Percentiles rank a stretch among this genome's conserved stretches.
Evolutionary conservation across 495 filamentous ascomycete species (phyloP).

Genomic region (Talaromyces ruber): DNA sequence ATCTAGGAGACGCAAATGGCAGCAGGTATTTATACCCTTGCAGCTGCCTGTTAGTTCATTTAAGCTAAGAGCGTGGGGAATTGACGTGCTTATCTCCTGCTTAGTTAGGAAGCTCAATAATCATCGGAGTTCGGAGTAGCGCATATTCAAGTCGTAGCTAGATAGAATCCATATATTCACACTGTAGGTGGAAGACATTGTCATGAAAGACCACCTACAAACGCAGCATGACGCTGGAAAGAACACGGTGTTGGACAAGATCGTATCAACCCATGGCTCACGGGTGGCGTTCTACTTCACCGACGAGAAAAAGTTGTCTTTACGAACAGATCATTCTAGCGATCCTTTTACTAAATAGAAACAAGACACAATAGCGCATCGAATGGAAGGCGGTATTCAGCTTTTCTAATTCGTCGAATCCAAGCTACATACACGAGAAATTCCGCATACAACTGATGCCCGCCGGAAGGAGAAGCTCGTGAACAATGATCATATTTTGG

Average conservation of each 20-base stretch:
- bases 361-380: not conserved
- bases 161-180: not conserved
- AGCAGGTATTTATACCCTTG: not conserved
- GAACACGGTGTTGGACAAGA: not conserved
- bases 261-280: not conserved
- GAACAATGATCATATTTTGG: slow-evolving; percentile 2
- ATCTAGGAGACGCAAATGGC: not conserved
- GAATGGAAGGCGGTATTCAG: slow-evolving; percentile 6
- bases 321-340: not conserved
- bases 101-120: not conserved
- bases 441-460: slow-evolving; percentile 6
- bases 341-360: not conserved
- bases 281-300: too few species aligned
- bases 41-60: not conserved
- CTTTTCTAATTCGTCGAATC: slow-evolving; percentile 6
- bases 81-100: not conserved
- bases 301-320: not conserved
- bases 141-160: not conserved
- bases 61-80: not conserved
- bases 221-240: not conserved
- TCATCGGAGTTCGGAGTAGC: not conserved
- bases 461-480: slow-evolving; percentile 4
- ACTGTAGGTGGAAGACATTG: too few species aligned
- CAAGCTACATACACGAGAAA: slow-evolving; percentile 7
- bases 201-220: not conserved